Percentiles rank a stretch among this genome's conserved stretches.
Conservation (phyloP, 306 rosid species). For the Rubus parviflorus region DNA sequence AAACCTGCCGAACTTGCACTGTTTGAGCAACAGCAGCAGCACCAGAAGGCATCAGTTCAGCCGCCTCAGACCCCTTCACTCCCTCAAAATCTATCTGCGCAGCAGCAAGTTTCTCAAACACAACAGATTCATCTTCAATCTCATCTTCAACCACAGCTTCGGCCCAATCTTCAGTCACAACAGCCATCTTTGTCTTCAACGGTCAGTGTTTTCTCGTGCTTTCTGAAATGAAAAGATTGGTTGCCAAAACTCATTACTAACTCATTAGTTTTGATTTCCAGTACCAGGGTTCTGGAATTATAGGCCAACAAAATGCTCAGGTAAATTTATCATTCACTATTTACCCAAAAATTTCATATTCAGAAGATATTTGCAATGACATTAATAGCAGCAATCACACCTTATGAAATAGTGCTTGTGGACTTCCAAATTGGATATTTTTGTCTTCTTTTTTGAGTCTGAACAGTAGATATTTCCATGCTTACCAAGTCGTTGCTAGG, state of each 20-base stretch:
- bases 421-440: background rate
- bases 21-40: conserved; percentile 64
- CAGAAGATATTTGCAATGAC: background rate
- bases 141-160: conserved; percentile 58
- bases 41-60: conserved; percentile 56
- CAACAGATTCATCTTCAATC: conserved; percentile 61
- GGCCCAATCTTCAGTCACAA: conserved; percentile 56
- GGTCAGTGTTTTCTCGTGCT: conserved; percentile 32
- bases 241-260: conserved; percentile 18
- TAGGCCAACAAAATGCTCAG: conserved; percentile 62
- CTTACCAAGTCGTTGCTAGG: background rate
- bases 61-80: conserved; percentile 56
- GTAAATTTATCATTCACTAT: conserved; percentile 31
- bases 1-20: conserved; percentile 72
- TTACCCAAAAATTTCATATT: background rate
- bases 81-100: conserved; percentile 49
- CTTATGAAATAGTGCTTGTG: background rate
- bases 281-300: conserved; percentile 63
- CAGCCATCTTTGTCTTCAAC: conserved; percentile 54
- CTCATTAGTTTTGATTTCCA: conserved; percentile 37
- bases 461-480: background rate
- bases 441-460: background rate
- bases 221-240: background rate
- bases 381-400: background rate
- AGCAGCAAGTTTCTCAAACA: conserved; percentile 55